These are phyloP conservation scores for Danielia reshetovae DNA, from an alignment of 805 yeast species.

Conservation along the genomic window DNA sequence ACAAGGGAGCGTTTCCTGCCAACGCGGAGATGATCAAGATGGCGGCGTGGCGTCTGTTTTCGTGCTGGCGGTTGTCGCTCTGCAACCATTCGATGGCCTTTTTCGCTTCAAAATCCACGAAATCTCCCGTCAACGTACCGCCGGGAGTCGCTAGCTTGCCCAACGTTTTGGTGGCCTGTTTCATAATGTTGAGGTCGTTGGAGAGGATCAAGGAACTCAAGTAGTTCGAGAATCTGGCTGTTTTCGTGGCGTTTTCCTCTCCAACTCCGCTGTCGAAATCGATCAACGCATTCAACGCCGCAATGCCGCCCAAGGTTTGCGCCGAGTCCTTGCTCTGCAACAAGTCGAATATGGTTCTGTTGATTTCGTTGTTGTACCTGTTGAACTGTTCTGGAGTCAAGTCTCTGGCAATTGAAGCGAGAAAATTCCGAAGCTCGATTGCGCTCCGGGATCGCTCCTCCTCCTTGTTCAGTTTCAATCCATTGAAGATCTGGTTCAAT, in stretches of 20 bases:
- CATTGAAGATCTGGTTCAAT: conserved; percentile 49
- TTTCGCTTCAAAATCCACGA: conserved; percentile 89
- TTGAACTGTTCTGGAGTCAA: conserved; percentile 77
- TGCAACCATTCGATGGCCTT: conserved; percentile 89
- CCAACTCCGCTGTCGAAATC: conserved; percentile 73
- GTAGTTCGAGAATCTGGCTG: conserved; percentile 88
- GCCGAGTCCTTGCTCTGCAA: conserved; percentile 68
- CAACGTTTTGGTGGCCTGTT: conserved; percentile 77
- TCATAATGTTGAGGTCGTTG: conserved; percentile 80
- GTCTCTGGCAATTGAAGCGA: conserved; percentile 74
- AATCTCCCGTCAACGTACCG: conserved; percentile 83
- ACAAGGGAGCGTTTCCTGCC: conserved; percentile 83
- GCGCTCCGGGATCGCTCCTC: conserved; percentile 55
- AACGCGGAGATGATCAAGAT: conserved; percentile 76
- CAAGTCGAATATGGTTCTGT: conserved; percentile 81
- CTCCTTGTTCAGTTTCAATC: conserved; percentile 42
- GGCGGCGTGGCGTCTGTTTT: conserved; percentile 86
- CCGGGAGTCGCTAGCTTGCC: conserved; percentile 90
- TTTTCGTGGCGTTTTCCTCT: conserved; percentile 82
- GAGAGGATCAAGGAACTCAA: conserved; percentile 76
- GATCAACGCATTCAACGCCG: conserved; percentile 84
- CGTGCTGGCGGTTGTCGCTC: conserved; percentile 69
- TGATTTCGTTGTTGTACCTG: conserved; percentile 77
- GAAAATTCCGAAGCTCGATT: conserved; percentile 61
- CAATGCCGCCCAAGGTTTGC: conserved; percentile 83